Percentiles rank a stretch among this genome's conserved stretches.
These are phyloP conservation scores for Coemansia interrupta DNA, from an alignment of 192 early-diverging fungal species.

Conservation along the genomic window DNA sequence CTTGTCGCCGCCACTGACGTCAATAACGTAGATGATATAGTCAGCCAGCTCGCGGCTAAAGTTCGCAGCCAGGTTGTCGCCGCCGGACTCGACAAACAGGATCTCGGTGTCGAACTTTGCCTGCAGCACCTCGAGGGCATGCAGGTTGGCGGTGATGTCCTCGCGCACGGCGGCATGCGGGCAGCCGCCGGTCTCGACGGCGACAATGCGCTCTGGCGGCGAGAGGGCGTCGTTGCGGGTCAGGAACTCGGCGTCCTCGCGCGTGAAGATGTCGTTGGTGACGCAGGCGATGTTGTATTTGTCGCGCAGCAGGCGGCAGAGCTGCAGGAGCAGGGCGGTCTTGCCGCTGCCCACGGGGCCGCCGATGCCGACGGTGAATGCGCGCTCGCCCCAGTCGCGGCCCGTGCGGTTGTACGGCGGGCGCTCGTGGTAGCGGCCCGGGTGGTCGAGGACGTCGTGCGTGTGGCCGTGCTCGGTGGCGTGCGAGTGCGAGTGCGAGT, in stretches of 20 bases:
- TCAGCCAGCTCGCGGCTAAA: constrained; percentile 78
- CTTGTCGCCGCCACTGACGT: constrained; percentile 96
- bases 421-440: constrained; percentile 76
- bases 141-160: constrained; percentile 92
- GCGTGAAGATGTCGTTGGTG: constrained; percentile 97
- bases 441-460: constrained; percentile 86
- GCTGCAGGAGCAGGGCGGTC: constrained; percentile 86
- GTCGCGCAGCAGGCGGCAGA: constrained; percentile 80
- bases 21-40: constrained; percentile 97
- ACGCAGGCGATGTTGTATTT: constrained; percentile 83
- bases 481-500: constrained; percentile 51
- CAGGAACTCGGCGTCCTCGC: constrained; percentile 95
- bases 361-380: constrained; percentile 93
- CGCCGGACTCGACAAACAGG: constrained; percentile 88
- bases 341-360: constrained; percentile 96
- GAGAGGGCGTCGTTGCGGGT: constrained; percentile 78
- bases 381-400: constrained; percentile 86
- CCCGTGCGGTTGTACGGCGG: constrained; percentile 65
- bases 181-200: constrained; percentile 96
- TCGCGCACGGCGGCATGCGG: constrained; percentile 94
- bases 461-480: constrained; percentile 80
- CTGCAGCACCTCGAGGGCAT: constrained; percentile 83
- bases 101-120: constrained; percentile 80
- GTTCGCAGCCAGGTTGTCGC: constrained; percentile 89
- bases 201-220: constrained; percentile 79